Conservation (phyloP, 371 early-diverging fungal species). For the Apophysomyces trapeziformis region DNA sequence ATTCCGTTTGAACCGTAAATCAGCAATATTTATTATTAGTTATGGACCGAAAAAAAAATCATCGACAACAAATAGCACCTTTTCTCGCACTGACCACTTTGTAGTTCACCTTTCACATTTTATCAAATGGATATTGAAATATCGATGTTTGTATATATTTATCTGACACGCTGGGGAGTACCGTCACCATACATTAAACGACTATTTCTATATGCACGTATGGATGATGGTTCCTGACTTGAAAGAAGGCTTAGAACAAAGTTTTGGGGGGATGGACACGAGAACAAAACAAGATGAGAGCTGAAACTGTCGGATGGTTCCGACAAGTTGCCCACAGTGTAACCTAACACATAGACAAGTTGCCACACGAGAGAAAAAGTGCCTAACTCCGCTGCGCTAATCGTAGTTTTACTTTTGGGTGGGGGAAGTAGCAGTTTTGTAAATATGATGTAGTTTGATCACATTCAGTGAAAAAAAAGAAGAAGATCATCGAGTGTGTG, state of each 20-base stretch:
- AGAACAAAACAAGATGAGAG: conserved; percentile 3
- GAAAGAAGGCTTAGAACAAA: conserved; percentile 3
- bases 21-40: too few relatives aligned
- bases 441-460: conserved; percentile 2
- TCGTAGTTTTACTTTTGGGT: neutral
- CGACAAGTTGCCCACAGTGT: conserved; percentile 2
- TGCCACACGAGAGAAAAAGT: conserved; percentile 1
- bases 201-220: neutral
- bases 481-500: neutral
- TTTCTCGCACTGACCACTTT: conserved; percentile 12
- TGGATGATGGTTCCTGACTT: neutral
- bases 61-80: conserved; percentile 2
- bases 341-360: neutral
- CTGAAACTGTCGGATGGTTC: conserved; percentile 8
- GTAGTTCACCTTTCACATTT: neutral
- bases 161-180: neutral
- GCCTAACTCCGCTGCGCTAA: neutral
- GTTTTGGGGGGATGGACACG: conserved; percentile 4
- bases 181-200: neutral
- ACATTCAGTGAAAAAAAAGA: neutral
- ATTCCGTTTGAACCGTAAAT: too few relatives aligned
- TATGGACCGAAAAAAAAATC: neutral
- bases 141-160: neutral
- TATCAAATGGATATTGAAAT: neutral
- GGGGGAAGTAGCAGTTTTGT: neutral